These are phyloP conservation scores for Lepidopterella palustris DNA, from an alignment of 495 filamentous ascomycete species.

Conservation along the genomic window DNA sequence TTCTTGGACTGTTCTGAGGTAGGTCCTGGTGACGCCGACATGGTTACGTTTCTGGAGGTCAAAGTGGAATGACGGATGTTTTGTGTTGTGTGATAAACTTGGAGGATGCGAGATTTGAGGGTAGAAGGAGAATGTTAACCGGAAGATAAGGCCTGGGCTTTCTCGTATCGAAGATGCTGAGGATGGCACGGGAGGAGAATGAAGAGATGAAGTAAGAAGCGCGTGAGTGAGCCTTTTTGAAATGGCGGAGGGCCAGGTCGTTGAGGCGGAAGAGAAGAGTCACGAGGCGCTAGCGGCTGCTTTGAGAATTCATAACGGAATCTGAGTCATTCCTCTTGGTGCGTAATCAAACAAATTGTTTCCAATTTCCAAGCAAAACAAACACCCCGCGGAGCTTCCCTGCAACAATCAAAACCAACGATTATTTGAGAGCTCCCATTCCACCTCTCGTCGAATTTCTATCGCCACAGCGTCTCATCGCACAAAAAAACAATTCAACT, in stretches of 20 bases:
- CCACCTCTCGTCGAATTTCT: not conserved
- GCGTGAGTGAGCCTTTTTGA: not conserved
- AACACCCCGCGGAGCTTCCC: not conserved
- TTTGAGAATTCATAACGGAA: not conserved
- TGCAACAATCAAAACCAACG: not conserved
- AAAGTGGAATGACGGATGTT: not conserved
- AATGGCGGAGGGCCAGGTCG: not conserved
- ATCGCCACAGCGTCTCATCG: not conserved
- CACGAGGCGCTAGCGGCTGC: not conserved
- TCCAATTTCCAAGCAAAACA: not conserved
- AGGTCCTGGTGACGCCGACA: constrained; percentile 40
- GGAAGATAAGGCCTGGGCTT: no score
- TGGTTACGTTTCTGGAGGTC: constrained; percentile 3
- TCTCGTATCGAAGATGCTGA: not conserved
- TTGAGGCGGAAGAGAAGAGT: no score
- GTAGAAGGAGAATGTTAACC: not conserved
- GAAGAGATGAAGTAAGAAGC: not conserved
- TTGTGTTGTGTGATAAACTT: not conserved
- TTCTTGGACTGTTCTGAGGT: constrained; percentile 53
- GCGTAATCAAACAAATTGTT: not conserved
- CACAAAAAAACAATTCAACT: not conserved
- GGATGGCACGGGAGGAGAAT: not conserved
- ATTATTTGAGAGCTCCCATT: not conserved
- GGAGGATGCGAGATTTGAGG: not conserved
- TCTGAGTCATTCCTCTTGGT: not conserved